Evolutionary conservation across 148 eudicot genomes (phyloP).

Genomic region (Diospyros lotus): DNA sequence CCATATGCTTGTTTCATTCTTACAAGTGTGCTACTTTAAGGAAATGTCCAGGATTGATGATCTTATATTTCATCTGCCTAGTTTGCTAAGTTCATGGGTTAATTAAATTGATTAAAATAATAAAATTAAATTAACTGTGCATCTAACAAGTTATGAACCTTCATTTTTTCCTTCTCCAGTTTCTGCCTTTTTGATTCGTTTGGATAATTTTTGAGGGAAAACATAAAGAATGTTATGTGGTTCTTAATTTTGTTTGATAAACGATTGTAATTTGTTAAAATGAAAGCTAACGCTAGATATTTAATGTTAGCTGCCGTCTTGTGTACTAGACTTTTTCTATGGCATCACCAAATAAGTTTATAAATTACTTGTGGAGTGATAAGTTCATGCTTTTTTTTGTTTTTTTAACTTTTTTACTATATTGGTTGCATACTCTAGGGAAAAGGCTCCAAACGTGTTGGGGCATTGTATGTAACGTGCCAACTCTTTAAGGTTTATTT

Average conservation of each 20-base stretch:
- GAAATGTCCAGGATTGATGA: neutral
- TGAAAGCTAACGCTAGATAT: neutral
- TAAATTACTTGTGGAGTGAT: neutral
- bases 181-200: neutral
- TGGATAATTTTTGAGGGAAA: neutral
- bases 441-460: constrained; percentile 96
- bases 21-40: too few species aligned
- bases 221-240: neutral
- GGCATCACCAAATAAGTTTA: neutral
- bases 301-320: too few species aligned
- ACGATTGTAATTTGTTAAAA: neutral
- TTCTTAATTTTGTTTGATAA: neutral
- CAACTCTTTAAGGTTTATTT: constrained; percentile 94
- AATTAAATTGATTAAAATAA: too few species aligned
- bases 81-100: neutral
- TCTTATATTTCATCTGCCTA: neutral
- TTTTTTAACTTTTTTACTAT: neutral
- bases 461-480: constrained; percentile 93
- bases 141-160: neutral
- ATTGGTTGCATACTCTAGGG: constrained; percentile 47
- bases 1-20: too few species aligned
- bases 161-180: neutral
- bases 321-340: too few species aligned
- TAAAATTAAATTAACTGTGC: neutral
- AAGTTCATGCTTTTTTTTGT: neutral